phyloP scores from a whole-genome alignment of 176 grass and related monocot genomes.

The Musa beccarii region DNA sequence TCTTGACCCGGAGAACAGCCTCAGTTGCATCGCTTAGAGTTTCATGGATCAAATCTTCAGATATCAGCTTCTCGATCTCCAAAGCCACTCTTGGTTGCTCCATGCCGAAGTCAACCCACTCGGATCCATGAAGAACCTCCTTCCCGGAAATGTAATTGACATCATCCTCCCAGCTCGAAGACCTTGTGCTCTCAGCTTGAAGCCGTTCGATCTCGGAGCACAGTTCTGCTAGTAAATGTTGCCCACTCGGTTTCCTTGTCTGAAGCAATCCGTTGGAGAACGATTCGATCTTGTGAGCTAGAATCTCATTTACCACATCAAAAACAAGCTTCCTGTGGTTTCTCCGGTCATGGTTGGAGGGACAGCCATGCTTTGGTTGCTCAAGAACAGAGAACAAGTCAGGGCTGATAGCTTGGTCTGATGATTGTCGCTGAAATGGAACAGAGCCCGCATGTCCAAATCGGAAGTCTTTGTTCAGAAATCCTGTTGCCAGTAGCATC shows the following conservation, averaged over 20 bases:
- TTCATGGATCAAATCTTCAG: slow-evolving; percentile 65
- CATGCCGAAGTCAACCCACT: slow-evolving; percentile 39
- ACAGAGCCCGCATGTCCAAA: neutral
- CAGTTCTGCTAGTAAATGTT: slow-evolving; percentile 59
- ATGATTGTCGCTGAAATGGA: slow-evolving; percentile 29
- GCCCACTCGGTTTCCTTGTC: slow-evolving; percentile 29
- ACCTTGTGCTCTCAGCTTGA: slow-evolving; percentile 20
- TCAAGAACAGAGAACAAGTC: slow-evolving; percentile 84
- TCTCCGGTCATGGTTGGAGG: slow-evolving; percentile 16
- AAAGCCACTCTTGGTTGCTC: slow-evolving; percentile 34
- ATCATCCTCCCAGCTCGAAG: slow-evolving; percentile 32
- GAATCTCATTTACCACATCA: slow-evolving; percentile 67
- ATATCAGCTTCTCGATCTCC: slow-evolving; percentile 75
- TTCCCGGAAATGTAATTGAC: slow-evolving; percentile 25
- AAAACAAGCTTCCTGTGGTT: slow-evolving; percentile 68
- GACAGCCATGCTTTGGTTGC: slow-evolving; percentile 29
- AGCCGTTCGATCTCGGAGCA: slow-evolving; percentile 59
- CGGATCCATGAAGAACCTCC: slow-evolving; percentile 30
- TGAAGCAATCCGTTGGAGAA: slow-evolving; percentile 19
- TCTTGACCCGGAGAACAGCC: slow-evolving; percentile 21
- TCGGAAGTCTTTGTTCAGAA: slow-evolving; percentile 35
- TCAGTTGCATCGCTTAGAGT: slow-evolving; percentile 26
- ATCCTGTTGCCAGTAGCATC: slow-evolving; percentile 68
- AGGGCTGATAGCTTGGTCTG: slow-evolving; percentile 50
- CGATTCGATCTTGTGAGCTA: slow-evolving; percentile 49